phyloP scores from a whole-genome alignment of 2,329 filamentous ascomycete genomes.

The Claviceps lovelessii region DNA sequence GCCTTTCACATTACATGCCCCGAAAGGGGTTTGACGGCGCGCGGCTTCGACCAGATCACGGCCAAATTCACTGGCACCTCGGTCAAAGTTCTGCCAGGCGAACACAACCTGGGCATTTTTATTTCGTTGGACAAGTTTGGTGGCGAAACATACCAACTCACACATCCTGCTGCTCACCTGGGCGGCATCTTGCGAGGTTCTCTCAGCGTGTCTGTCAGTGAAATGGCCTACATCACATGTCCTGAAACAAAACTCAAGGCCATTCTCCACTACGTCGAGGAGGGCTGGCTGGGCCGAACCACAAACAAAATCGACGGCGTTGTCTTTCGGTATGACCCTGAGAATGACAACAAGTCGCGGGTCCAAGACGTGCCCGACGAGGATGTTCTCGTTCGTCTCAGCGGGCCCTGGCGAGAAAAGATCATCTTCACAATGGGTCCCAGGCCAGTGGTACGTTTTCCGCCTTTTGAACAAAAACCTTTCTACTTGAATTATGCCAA shows the following conservation, averaged over 20 bases:
- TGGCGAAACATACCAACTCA: constrained; percentile 87
- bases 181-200: constrained; percentile 76
- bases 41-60: constrained; percentile 89
- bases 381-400: constrained; percentile 68
- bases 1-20: constrained; percentile 91
- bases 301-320: constrained; percentile 88
- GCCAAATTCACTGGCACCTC: constrained; percentile 97
- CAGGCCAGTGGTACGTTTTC: constrained; percentile 43
- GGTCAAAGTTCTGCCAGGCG: constrained; percentile 77
- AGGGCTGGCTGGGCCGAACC: constrained; percentile 82
- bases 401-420: constrained; percentile 73
- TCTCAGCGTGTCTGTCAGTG: constrained; percentile 80
- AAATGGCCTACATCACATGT: constrained; percentile 78
- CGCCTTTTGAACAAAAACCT: too few relatives aligned
- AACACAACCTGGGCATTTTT: constrained; percentile 93
- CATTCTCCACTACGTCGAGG: constrained; percentile 84
- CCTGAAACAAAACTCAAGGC: constrained; percentile 81
- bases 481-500: not conserved
- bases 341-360: constrained; percentile 64
- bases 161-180: constrained; percentile 83
- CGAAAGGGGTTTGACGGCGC: constrained; percentile 72
- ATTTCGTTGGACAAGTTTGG: constrained; percentile 67
- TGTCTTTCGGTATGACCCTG: constrained; percentile 78
- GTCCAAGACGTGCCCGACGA: constrained; percentile 78
- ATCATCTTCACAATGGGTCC: constrained; percentile 46